These are phyloP conservation scores for Dysphania ambrosioides DNA, from an alignment of 148 eudicot genomes.

Conservation along the genomic window DNA sequence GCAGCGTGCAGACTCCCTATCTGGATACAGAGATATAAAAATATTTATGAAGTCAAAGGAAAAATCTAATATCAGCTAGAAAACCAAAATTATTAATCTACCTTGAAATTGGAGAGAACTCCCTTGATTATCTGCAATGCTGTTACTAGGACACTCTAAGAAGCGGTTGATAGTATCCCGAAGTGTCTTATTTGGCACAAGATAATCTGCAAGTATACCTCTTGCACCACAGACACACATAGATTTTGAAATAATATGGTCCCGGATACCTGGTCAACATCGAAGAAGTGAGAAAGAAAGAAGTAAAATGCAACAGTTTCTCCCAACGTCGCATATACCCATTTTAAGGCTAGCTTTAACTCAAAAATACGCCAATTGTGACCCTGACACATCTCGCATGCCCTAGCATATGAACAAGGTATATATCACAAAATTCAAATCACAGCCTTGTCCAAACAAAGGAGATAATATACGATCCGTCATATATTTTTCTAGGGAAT, in stretches of 20 bases:
- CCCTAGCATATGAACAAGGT: no score
- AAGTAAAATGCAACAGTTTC: not conserved
- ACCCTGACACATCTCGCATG: no score
- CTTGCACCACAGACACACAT: conserved; percentile 81
- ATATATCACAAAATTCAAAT: no score
- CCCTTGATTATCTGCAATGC: conserved; percentile 66
- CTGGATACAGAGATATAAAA: conserved; percentile 30
- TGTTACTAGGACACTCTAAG: conserved; percentile 62
- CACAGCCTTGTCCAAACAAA: not conserved
- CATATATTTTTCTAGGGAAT: not conserved
- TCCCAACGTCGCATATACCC: not conserved
- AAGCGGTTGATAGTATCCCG: conserved; percentile 77
- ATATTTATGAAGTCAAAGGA: not conserved
- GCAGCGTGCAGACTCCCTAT: conserved; percentile 60
- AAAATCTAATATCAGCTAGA: not conserved
- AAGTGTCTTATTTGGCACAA: conserved; percentile 77
- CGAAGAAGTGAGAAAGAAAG: conserved; percentile 6
- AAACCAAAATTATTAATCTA: conserved; percentile 23
- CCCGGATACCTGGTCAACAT: conserved; percentile 72
- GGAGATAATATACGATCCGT: not conserved
- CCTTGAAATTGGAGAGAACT: conserved; percentile 69
- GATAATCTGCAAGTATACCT: conserved; percentile 76
- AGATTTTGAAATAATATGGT: conserved; percentile 70
- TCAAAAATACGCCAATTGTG: not conserved
- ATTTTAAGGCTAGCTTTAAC: not conserved